phyloP scores from a whole-genome alignment of 2,329 filamentous ascomycete genomes.

The Ceratocystis harringtonii region DNA sequence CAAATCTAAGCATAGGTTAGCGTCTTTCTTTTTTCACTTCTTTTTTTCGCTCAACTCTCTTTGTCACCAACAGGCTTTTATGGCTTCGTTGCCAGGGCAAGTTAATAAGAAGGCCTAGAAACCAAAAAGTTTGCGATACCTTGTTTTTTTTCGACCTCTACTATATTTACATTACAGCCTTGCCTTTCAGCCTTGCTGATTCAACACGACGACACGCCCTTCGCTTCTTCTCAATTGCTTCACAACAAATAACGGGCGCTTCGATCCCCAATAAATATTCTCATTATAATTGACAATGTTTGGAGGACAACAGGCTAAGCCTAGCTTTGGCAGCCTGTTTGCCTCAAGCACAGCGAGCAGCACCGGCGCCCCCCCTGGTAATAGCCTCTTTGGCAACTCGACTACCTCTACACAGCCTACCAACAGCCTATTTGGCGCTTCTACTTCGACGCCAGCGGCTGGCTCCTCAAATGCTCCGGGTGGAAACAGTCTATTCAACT shows the following conservation, averaged over 20 bases:
- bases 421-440: conserved; percentile 20
- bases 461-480: conserved; percentile 5
- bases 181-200: background rate
- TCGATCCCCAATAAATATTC: background rate
- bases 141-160: background rate
- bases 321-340: conserved; percentile 15
- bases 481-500: conserved; percentile 19
- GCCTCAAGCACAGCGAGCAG: conserved; percentile 15
- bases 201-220: background rate
- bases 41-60: background rate
- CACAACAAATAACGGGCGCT: background rate
- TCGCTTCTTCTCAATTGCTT: background rate
- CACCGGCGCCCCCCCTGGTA: conserved; percentile 11
- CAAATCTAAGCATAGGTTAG: background rate
- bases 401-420: conserved; percentile 18
- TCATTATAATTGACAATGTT: conserved; percentile 8
- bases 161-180: background rate
- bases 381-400: conserved; percentile 22
- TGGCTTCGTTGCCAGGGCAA: conserved; percentile 1
- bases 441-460: conserved; percentile 19
- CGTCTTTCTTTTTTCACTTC: background rate
- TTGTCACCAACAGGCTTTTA: background rate
- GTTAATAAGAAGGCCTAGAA: background rate
- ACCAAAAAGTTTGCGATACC: conserved; percentile 4
- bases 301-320: conserved; percentile 9